phyloP scores from a whole-genome alignment of 2,329 filamentous ascomycete species.

The Exophiala bonariae region DNA sequence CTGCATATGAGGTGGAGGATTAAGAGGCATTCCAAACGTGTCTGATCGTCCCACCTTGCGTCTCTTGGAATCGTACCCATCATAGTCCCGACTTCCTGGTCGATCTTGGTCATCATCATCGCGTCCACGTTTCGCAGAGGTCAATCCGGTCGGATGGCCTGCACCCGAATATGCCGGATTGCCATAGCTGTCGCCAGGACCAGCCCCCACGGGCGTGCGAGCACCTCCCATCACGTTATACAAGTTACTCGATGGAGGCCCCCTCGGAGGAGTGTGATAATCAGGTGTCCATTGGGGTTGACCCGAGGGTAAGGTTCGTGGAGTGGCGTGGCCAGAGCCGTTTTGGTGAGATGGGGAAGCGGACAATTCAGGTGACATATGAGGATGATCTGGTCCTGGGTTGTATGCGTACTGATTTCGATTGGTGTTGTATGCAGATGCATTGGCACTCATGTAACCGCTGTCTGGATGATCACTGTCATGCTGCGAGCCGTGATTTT shows the following conservation, averaged over 20 bases:
- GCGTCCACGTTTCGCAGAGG: conserved; percentile 61
- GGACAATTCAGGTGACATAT: conserved; percentile 79
- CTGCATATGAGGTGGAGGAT: conserved; percentile 40
- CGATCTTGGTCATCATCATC: conserved; percentile 68
- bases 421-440: conserved; percentile 67
- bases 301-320: conserved; percentile 71
- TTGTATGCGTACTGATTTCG: conserved; percentile 77
- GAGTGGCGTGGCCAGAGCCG: conserved; percentile 79
- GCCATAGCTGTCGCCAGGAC: conserved; percentile 69
- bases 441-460: conserved; percentile 85
- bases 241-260: conserved; percentile 70
- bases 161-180: conserved; percentile 66
- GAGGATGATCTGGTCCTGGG: conserved; percentile 69
- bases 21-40: conserved; percentile 46
- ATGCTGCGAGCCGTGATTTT: conserved; percentile 57
- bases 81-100: conserved; percentile 59
- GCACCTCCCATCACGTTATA: conserved; percentile 90
- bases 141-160: conserved; percentile 66
- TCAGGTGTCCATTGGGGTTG: conserved; percentile 70
- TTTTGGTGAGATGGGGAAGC: conserved; percentile 78
- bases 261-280: conserved; percentile 78
- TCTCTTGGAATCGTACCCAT: conserved; percentile 67
- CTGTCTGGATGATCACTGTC: conserved; percentile 69
- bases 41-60: conserved; percentile 70
- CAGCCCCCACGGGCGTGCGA: conserved; percentile 66